Conservation (phyloP, 495 filamentous ascomycete species). For the Trichoderma reesei region DNA sequence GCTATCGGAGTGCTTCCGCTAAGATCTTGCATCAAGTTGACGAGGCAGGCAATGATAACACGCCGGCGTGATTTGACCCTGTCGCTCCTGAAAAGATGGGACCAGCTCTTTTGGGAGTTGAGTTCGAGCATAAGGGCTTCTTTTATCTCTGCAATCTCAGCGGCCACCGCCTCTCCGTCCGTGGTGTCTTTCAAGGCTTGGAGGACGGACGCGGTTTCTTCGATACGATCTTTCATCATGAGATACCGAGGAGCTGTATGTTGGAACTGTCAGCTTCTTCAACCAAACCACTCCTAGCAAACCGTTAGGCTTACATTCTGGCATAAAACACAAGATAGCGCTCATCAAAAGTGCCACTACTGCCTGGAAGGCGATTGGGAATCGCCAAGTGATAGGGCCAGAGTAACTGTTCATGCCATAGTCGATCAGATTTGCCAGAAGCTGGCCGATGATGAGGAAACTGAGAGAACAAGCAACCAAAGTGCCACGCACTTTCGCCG, state of each 20-base stretch:
- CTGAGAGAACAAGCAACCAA: conserved; percentile 78
- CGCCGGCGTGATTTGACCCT: background rate
- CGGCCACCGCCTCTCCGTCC: background rate
- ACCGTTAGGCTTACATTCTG: conserved; percentile 22
- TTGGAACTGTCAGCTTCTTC: background rate
- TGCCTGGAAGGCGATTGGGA: conserved; percentile 60
- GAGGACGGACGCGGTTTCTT: conserved; percentile 40
- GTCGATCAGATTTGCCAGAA: conserved; percentile 58
- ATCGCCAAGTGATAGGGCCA: conserved; percentile 59
- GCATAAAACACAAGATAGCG: conserved; percentile 42
- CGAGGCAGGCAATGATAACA: background rate
- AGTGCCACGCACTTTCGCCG: conserved; percentile 56
- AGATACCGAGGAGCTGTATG: conserved; percentile 43
- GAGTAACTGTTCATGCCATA: conserved; percentile 49
- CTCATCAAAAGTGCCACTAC: conserved; percentile 56
- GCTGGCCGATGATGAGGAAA: conserved; percentile 59
- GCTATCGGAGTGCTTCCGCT: conserved; percentile 1
- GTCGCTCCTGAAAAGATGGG: background rate
- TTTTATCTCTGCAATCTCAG: conserved; percentile 2
- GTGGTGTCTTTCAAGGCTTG: background rate
- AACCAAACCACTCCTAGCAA: background rate
- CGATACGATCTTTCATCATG: conserved; percentile 57
- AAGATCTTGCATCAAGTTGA: conserved; percentile 3
- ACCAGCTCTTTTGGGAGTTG: background rate
- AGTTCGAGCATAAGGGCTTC: background rate